phyloP scores from a whole-genome alignment of 495 filamentous ascomycete genomes.

The Penicillium silybi region DNA sequence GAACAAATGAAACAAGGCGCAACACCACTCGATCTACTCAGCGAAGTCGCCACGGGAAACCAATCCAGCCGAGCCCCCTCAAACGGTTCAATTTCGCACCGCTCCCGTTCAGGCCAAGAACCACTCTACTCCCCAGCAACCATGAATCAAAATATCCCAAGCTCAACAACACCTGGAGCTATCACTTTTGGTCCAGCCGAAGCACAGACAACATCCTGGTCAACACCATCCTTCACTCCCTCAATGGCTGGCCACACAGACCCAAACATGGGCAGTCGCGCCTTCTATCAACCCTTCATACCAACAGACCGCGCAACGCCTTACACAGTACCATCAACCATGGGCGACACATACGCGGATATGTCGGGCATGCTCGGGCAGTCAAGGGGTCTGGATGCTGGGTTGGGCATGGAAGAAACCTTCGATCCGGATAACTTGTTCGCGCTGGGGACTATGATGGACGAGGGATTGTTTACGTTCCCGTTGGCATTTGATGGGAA shows the following conservation, averaged over 20 bases:
- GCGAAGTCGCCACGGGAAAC: conserved; percentile 62
- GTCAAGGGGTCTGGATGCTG: conserved; percentile 23
- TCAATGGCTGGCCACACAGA: conserved; percentile 7
- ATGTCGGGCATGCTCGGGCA: conserved; percentile 11
- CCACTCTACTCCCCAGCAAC: conserved; percentile 10
- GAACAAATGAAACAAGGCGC: neutral
- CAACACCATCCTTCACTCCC: conserved; percentile 2
- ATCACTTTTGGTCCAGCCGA: neutral
- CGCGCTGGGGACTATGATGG: conserved; percentile 35
- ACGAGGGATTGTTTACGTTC: conserved; percentile 34
- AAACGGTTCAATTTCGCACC: neutral
- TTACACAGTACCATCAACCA: neutral
- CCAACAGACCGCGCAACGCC: conserved; percentile 2
- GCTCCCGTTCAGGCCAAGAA: conserved; percentile 1
- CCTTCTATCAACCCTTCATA: conserved; percentile 14
- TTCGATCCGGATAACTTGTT: conserved; percentile 31
- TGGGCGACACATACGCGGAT: conserved; percentile 7
- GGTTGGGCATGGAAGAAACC: conserved; percentile 24
- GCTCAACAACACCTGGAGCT: conserved; percentile 1
- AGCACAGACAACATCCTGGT: neutral
- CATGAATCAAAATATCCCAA: neutral
- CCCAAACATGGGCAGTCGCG: conserved; percentile 1
- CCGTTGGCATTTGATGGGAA: conserved; percentile 28
- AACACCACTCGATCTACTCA: conserved; percentile 43
- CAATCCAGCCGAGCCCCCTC: conserved; percentile 16